These are phyloP conservation scores for Golubevia sp. DNA, from an alignment of 1,284 basidiomycete genomes.

Conservation along the genomic window DNA sequence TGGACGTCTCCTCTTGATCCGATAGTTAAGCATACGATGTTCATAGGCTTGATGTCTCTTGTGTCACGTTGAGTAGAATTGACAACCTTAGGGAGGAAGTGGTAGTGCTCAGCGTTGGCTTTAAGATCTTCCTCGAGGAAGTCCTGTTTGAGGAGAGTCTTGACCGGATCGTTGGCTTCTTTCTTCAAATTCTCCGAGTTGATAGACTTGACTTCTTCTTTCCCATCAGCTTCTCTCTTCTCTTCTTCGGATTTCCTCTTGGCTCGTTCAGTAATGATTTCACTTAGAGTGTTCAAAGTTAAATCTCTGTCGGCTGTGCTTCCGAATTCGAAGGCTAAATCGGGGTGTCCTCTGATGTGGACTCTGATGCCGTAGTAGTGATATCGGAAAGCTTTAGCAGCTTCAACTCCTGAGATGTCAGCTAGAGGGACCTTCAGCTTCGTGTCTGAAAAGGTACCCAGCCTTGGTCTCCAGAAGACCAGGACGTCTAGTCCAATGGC, in stretches of 20 bases:
- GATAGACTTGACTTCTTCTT: background rate
- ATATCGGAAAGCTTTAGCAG: constrained; percentile 28
- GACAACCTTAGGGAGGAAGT: background rate
- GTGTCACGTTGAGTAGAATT: background rate
- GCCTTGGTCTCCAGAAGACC: constrained; percentile 33
- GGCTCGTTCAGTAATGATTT: background rate
- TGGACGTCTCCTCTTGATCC: constrained; percentile 68
- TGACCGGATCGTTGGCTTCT: background rate
- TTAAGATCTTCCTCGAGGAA: background rate
- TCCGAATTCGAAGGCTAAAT: constrained; percentile 33
- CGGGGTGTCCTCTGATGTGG: constrained; percentile 32
- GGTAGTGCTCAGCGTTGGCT: background rate
- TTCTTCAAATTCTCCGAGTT: background rate
- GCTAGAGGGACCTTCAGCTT: constrained; percentile 34
- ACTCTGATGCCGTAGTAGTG: constrained; percentile 35
- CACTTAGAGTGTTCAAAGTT: background rate
- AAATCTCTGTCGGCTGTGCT: constrained; percentile 21
- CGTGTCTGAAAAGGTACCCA: constrained; percentile 17
- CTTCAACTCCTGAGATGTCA: constrained; percentile 30
- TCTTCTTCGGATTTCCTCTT: background rate
- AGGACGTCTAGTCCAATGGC: constrained; percentile 35
- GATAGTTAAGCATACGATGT: constrained; percentile 65
- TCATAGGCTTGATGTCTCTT: constrained; percentile 1
- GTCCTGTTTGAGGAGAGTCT: background rate
- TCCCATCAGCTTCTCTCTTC: background rate